A percentile compares a stretch with the other conserved stretches of the same genome.
These are phyloP conservation scores for Ecytonucleospora hepatopenaei DNA, from an alignment of 371 early-diverging fungal genomes.

Conservation along the genomic window DNA sequence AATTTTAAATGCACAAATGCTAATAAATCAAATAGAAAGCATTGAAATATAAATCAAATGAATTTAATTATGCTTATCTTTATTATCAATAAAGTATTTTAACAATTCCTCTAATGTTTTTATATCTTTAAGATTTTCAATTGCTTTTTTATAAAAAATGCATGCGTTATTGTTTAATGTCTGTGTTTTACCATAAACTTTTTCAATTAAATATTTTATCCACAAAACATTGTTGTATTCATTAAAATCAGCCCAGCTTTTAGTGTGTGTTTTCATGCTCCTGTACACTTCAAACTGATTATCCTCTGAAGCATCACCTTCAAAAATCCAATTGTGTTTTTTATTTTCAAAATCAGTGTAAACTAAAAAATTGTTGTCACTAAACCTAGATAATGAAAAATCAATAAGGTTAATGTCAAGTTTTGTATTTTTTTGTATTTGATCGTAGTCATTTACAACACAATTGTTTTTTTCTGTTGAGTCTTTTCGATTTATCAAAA, in stretches of 20 bases:
- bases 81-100: not conserved
- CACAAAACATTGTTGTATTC: slow-evolving; percentile 59
- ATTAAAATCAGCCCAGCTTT: slow-evolving; percentile 58
- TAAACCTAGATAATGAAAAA: slow-evolving; percentile 38
- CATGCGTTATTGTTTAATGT: not conserved
- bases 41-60: not conserved
- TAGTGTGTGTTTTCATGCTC: slow-evolving; percentile 60
- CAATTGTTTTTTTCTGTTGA: no score
- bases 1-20: slow-evolving; percentile 68
- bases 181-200: slow-evolving; percentile 4
- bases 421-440: not conserved
- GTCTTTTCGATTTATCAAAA: slow-evolving; percentile 58
- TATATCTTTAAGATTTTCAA: not conserved
- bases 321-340: slow-evolving; percentile 60
- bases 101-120: not conserved
- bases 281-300: slow-evolving; percentile 67
- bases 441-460: not conserved
- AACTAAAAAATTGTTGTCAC: slow-evolving; percentile 14
- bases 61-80: not conserved
- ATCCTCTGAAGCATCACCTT: slow-evolving; percentile 61
- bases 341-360: slow-evolving; percentile 55
- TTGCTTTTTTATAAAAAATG: no score
- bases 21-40: slow-evolving; percentile 66
- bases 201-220: slow-evolving; percentile 40
- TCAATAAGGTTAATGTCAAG: slow-evolving; percentile 41